Evolutionary conservation across 495 filamentous ascomycete genomes (phyloP).

Genomic region (Articulospora tetracladia): DNA sequence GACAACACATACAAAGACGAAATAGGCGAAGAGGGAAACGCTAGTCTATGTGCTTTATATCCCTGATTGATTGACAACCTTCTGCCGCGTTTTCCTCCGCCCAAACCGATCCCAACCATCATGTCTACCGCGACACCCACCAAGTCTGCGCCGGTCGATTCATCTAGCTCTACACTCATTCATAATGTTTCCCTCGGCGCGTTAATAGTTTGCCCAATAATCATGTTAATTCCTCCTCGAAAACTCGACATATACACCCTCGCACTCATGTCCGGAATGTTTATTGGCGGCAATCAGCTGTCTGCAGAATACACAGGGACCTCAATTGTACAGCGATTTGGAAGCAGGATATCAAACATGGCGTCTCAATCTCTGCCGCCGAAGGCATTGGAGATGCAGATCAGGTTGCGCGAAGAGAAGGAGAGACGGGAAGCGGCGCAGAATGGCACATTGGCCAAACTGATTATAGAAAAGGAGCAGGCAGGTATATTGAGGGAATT

Average conservation of each 20-base stretch:
- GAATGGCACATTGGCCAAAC: conserved; percentile 22
- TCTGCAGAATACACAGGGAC: conserved; percentile 56
- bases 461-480: conserved; percentile 24
- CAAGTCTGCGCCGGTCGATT: background rate
- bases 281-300: conserved; percentile 61
- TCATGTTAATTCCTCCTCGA: conserved; percentile 73
- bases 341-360: conserved; percentile 19
- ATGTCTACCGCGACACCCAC: background rate
- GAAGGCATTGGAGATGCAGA: conserved; percentile 52
- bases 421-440: conserved; percentile 31
- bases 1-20: too few relatives aligned
- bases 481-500: conserved; percentile 15
- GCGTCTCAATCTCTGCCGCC: conserved; percentile 41
- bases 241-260: conserved; percentile 69
- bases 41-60: too few relatives aligned
- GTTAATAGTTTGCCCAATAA: conserved; percentile 64
- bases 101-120: background rate
- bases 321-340: conserved; percentile 42
- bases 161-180: conserved; percentile 9
- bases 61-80: too few relatives aligned
- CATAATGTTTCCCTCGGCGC: conserved; percentile 44
- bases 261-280: conserved; percentile 31
- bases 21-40: too few relatives aligned
- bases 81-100: too few relatives aligned
- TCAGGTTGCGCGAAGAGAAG: conserved; percentile 33